Evolutionary conservation across 1,284 basidiomycete species (phyloP), one percentile per base, ranked within the genome.

Genomic region (Ganoderma lucidum): DNA sequence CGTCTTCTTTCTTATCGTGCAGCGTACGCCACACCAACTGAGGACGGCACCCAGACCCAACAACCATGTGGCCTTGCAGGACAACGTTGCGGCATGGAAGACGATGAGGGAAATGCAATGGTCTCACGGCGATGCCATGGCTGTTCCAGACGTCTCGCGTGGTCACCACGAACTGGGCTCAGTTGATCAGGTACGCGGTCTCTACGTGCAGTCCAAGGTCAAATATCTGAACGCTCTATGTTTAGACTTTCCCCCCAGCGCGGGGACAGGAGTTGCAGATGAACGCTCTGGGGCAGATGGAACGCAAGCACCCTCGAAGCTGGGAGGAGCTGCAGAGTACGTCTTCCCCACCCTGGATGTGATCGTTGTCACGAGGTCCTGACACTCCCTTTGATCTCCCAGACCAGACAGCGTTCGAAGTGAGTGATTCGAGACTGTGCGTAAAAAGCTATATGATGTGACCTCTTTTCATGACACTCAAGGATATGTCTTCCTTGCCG

Each of bases 281-380:
- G 72, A 74, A 74, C 66, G 72, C 73, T 42, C 68, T 77, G 64
- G 72, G 71, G 42, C 71, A 74, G 45, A 69, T 70, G 68, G 74
- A 74, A 61, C 78, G 78, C 59, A 79, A 79, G 61, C 78, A 79
- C 65, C 75, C 76, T n/a, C 75, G 78, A 32, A 75, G 71, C 66
- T 79, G 78, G 78, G 78, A 79, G 23, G 69, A 74, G 60, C 45
- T 76, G 64, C 74, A 74, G 73, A 76, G 78, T 78, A 66, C 56
- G 77, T 73, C 45, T 55, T 64, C 28, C 44, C 59, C 63, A 19
- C 59, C 28, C 53, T 44, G 59, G 60, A 28, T 62, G 37, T 42
- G 42, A 39, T 44, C 32, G 39, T 41, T 45, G 42, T 32, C 42
- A 35, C 32, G 17, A 48, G 12, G 42, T 32, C 28, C 48, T 61